phyloP scores from a whole-genome alignment of 768 basidiomycete genomes.

The Amanita subjunquillea region DNA sequence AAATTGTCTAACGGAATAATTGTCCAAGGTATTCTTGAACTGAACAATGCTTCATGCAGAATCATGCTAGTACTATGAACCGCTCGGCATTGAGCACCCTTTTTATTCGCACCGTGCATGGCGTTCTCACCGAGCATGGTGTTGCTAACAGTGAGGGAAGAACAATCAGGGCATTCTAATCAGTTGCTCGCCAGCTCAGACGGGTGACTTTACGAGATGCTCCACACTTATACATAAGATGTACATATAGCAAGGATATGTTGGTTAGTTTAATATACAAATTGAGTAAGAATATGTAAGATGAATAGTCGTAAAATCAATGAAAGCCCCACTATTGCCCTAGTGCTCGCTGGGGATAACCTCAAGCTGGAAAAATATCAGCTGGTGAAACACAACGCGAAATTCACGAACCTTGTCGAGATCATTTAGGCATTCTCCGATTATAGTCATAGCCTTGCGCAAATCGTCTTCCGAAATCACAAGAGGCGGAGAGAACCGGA shows the following conservation, averaged over 20 bases:
- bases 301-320: not conserved
- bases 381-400: not conserved
- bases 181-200: conserved; percentile 30
- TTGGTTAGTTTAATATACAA: not conserved
- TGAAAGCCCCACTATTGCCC: not conserved
- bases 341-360: conserved; percentile 13
- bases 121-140: conserved; percentile 31
- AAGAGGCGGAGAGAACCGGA: conserved; percentile 93
- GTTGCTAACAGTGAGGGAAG: conserved; percentile 44
- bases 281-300: no score
- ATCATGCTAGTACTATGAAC: not conserved
- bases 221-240: conserved; percentile 24
- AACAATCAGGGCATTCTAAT: conserved; percentile 43
- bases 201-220: conserved; percentile 38
- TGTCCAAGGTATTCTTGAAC: not conserved
- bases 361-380: conserved; percentile 8
- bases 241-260: not conserved
- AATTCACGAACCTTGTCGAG: conserved; percentile 56
- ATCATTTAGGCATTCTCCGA: conserved; percentile 69
- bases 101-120: conserved; percentile 39
- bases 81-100: conserved; percentile 9
- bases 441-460: conserved; percentile 60
- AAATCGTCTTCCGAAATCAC: conserved; percentile 89
- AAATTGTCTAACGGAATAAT: not conserved
- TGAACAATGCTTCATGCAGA: not conserved